Evolutionary conservation across 1,284 basidiomycete genomes (phyloP).

Genomic region (Moesziomyces antarcticus): DNA sequence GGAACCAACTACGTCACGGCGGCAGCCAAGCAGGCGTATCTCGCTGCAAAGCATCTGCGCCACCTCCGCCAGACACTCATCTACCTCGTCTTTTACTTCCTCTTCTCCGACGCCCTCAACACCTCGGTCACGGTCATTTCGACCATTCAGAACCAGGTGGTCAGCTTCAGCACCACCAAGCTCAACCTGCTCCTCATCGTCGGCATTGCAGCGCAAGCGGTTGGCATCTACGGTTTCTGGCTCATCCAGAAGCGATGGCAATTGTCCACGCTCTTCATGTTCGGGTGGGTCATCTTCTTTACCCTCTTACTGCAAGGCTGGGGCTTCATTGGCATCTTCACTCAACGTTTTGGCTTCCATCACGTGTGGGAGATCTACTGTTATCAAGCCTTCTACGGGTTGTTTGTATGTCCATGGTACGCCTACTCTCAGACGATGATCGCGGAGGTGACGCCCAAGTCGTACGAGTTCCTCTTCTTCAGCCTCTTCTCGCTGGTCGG

Average conservation of each 20-base stretch:
- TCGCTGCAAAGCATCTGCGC: slow-evolving; percentile 24
- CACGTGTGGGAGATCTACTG: slow-evolving; percentile 3
- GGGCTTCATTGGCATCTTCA: slow-evolving; percentile 89
- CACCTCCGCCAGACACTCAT: slow-evolving; percentile 60
- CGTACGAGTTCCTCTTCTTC: slow-evolving; percentile 76
- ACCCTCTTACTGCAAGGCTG: slow-evolving; percentile 82
- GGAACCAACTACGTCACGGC: slow-evolving; percentile 75
- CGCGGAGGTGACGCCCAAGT: slow-evolving; percentile 79
- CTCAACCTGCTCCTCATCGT: slow-evolving; percentile 78
- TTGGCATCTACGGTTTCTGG: slow-evolving; percentile 78
- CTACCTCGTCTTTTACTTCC: slow-evolving; percentile 75
- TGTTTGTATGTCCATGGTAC: slow-evolving; percentile 86
- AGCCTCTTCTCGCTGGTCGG: slow-evolving; percentile 77
- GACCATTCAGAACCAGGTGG: slow-evolving; percentile 83
- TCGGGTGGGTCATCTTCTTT: slow-evolving; percentile 79
- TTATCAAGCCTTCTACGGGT: slow-evolving; percentile 29
- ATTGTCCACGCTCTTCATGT: slow-evolving; percentile 72
- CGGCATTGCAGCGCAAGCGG: slow-evolving; percentile 78
- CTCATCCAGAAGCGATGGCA: slow-evolving; percentile 80
- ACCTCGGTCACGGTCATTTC: slow-evolving; percentile 82
- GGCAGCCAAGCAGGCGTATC: slow-evolving; percentile 68
- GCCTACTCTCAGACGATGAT: slow-evolving; percentile 87
- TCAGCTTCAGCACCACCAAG: slow-evolving; percentile 77
- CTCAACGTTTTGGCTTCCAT: slow-evolving; percentile 74
- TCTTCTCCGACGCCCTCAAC: slow-evolving; percentile 83